Base-by-base conservation (phyloP, 139 green algal species). In the Dunaliella primolecta region DNA sequence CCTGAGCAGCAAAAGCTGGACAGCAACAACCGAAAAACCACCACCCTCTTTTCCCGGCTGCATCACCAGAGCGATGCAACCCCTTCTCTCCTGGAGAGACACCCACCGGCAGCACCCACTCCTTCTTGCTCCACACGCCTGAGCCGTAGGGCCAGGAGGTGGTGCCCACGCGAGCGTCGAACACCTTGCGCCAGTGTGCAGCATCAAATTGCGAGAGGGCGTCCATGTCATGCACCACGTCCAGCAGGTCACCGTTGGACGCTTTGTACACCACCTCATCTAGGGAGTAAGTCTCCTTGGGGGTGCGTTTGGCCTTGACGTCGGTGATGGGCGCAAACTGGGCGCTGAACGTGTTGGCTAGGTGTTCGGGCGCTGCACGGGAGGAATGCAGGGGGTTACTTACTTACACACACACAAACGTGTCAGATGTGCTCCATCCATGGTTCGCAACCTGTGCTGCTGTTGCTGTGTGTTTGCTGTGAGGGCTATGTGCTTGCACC, bases 51-150 rank as follows among this genome's bases (percentile, higher is more conserved):
- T n/a, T n/a, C n/a, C n/a, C n/a, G n/a, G n/a, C n/a, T n/a, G n/a
- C n/a, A n/a, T n/a, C n/a, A n/a, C n/a, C n/a, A n/a, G n/a, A n/a
- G n/a, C n/a, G n/a, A n/a, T n/a, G n/a, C n/a, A n/a, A n/a, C n/a
- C 20, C 56, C 23, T 72, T 72, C 56, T n/a, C 23, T 23, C 20
- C 56, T 20, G 56, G 56, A 23, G 56, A 72, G 21, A 29, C 1
- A 31, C 92, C 87, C 83, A 97, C 94, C 85, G 97, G 97, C 55
- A 99, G 92, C 15, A 99, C 95, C 97, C 96, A 99, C 86, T 99
- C 97, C 91, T 99, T 99, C 92, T 99, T 99, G 88, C 94, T 98
- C 97, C 97, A 99, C 0, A 99, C 97, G 0, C 97, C 97, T 0
- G 96, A 99, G 76, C 97, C 97, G 82, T 97, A 99, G 2, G 97